Evolutionary conservation across 805 yeast genomes (phyloP), one percentile per base, ranked within the genome.

Genomic region (Vanderwaltozyma polyspora): DNA sequence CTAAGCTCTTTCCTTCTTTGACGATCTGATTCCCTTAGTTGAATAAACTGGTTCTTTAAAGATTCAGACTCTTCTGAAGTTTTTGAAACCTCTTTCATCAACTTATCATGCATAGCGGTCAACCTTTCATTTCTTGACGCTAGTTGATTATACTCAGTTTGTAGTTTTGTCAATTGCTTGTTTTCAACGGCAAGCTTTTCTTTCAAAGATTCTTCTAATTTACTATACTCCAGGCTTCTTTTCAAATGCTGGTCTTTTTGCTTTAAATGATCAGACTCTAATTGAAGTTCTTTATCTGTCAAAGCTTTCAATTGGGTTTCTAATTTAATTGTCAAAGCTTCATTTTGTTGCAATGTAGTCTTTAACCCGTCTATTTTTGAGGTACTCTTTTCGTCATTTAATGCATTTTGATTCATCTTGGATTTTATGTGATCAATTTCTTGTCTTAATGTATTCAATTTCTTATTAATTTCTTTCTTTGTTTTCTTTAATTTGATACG

Each of bases 391-490:
- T 69, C 76, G 46, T 77, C 85, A 39, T 68, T 71, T 18, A 65
- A 63, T 33, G 68, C 72, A 35, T 68, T 67, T 28, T 65, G 64
- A 21, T 59, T 54, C 7, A 71, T 62, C 43, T 72, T 68, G 11
- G 57, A 59, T 44, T 67, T 72, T 30, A 73, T 55, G 29, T 57
- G 54, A 25, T 74, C 82, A 40, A 75, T 74, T 38, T 79, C 86
- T 31, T 67, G 59, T 36, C 74, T 67, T 35, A 74, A 53, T 0
- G 72, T 50, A 10, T 64, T 55, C 10, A 76, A 54, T 35, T 68
- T 67, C 44, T 76, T 77, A 34, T 71, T 61, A 46, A 74, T 66
- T 38, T 78, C 85, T 31, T 70, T 70, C 42, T 72, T 70, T 32
- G 68, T 52, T 35, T 73, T 72, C 51, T 75, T 77, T 44, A 76